Percentiles rank a stretch among this genome's conserved stretches.
Evolutionary conservation across 2,329 filamentous ascomycete genomes (phyloP).

Genomic region (Hyphodiscus sp.): DNA sequence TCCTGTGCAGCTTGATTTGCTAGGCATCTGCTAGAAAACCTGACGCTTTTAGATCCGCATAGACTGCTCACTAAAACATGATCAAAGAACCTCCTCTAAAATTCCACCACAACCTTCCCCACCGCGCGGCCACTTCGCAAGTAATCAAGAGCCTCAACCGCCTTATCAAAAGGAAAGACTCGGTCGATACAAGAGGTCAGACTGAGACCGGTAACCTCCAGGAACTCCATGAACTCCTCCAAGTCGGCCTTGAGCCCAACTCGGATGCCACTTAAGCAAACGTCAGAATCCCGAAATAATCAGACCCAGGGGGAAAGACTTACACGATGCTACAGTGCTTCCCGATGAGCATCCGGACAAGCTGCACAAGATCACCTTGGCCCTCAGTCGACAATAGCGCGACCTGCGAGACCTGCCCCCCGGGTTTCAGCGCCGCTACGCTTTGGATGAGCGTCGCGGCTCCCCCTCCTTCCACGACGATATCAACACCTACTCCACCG

Average conservation of each 20-base stretch:
- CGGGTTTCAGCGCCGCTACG: background rate
- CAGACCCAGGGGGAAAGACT: background rate
- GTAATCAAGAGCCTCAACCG: background rate
- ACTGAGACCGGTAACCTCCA: background rate
- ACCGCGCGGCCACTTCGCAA: background rate
- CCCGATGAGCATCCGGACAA: background rate
- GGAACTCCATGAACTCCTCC: background rate
- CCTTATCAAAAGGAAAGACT: background rate
- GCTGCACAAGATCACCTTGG: background rate
- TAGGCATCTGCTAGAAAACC: too few species aligned
- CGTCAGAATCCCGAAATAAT: background rate
- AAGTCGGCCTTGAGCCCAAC: background rate
- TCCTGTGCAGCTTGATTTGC: too few species aligned
- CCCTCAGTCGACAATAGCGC: background rate
- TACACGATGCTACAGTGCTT: background rate
- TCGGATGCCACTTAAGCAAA: background rate
- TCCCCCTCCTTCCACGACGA: background rate
- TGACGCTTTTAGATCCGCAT: too few species aligned
- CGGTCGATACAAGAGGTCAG: background rate
- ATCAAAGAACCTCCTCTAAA: too few species aligned
- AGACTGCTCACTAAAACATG: too few species aligned
- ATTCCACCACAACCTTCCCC: background rate
- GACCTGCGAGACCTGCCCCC: background rate
- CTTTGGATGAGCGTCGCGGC: background rate
- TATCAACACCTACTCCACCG: background rate